phyloP scores from a whole-genome alignment of 345 rosid genomes.

The Linum lewisii region DNA sequence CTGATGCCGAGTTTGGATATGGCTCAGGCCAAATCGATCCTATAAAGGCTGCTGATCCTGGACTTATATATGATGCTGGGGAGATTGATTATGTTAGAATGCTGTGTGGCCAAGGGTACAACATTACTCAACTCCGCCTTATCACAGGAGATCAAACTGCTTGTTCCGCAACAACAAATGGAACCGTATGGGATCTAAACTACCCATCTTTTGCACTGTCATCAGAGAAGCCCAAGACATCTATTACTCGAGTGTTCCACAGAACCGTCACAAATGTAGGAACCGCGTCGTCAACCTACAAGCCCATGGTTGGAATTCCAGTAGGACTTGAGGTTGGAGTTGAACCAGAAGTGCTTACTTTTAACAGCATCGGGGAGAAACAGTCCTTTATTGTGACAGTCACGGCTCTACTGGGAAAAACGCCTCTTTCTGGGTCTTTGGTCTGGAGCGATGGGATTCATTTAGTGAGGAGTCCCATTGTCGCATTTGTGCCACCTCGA shows the following conservation, averaged over 20 bases:
- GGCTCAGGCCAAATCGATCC: constrained; percentile 41
- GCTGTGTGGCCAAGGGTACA: constrained; percentile 35
- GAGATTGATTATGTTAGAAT: constrained; percentile 33
- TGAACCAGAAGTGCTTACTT: constrained; percentile 26
- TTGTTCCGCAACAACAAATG: constrained; percentile 22
- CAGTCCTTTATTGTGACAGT: constrained; percentile 36
- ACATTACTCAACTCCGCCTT: constrained; percentile 4
- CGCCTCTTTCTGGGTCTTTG: background rate
- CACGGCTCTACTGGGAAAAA: constrained; percentile 1
- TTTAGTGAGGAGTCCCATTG: background rate
- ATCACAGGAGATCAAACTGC: constrained; percentile 17
- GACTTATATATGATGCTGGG: constrained; percentile 31
- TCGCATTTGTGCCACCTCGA: background rate
- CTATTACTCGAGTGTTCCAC: constrained; percentile 23
- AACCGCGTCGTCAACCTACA: constrained; percentile 30
- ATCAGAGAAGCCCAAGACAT: constrained; percentile 1
- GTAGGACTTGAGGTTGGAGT: constrained; percentile 20
- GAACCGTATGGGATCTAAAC: constrained; percentile 29
- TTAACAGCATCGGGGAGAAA: constrained; percentile 27
- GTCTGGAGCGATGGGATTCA: background rate
- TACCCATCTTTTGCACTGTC: constrained; percentile 33
- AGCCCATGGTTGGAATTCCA: constrained; percentile 13
- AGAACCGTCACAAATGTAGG: constrained; percentile 62
- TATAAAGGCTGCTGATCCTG: constrained; percentile 18
- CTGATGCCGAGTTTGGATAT: constrained; percentile 27